Evolutionary conservation across 495 filamentous ascomycete species (phyloP), one percentile per base, ranked within the genome.

Genomic region (Cairneyella variabilis): DNA sequence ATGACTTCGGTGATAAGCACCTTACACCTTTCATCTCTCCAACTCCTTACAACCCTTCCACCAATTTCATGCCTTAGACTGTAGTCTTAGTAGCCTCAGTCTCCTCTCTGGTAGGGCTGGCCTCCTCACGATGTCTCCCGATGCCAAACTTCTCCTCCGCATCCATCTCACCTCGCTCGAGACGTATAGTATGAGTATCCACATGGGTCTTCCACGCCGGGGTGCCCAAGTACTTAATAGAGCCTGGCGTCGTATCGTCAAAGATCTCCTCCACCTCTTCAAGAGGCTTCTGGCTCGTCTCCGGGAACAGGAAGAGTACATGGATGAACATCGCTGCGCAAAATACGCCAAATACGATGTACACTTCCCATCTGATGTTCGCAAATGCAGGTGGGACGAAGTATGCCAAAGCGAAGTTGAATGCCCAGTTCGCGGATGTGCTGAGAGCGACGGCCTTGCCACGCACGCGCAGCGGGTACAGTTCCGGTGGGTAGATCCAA

Each of bases 231-330:
- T 79, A 79, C 51, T 73, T 79, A 50, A 82, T 72, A 18, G 82
- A 77, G 54, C 73, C 71, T 0, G 64, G 61, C 3, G 71, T 48
- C 14, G 58, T 49, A 47, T 76, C 62, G 41, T 83, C 83, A 64
- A 92, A 92, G 59, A 90, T 83, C 32, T 67, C 71, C 41, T 85
- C 84, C 16, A 89, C 74, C 59, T 91, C 87, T 56, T 91, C 89
- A 2, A 91, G 76, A 11, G 86, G 84, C 75, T 90, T 90, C 46
- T 86, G 86, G n/a, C 79, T 76, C 0, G 88, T 91, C 67, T 93
- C 88, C 1, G 88, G 89, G 75, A 92, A 90, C 58, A 87, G 69
- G 69, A 91, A 89, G 71, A 81, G 89, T n/a, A 83, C 78, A 62
- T 91, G 89, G 17, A 88, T 62, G 43, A 79, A 78, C 82, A 88